Evolutionary conservation across 1,284 basidiomycete genomes (phyloP), one percentile per base, ranked within the genome.

Genomic region (Pisolithus thermaeus): DNA sequence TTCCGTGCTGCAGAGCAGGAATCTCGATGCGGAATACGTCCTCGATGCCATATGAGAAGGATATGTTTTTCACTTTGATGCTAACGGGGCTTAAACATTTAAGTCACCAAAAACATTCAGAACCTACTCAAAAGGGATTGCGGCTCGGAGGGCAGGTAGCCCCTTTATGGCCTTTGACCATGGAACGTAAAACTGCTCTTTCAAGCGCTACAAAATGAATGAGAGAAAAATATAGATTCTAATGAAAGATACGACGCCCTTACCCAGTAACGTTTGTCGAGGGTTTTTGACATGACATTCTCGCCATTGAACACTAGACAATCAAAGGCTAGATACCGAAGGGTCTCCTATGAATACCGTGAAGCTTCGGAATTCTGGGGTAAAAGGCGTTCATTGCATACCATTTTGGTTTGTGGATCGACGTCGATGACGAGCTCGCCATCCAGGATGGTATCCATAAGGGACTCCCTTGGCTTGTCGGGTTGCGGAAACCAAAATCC

Each of bases 371-470:
- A 51, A 20, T 55, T 58, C 28, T 20, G 12, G 36, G 7, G 16
- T 6, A 20, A 20, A 9, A 14, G 52, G 28, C 36, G 18, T 35
- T 9, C 12, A 48, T 36, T 52, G 67, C 77, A 45, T 57, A 90
- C 92, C 61, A 75, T 70, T 46, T 80, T 80, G 22, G 84, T 90
- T 35, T 65, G 67, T 3, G 87, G 86, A 63, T 98, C 90, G 14
- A 87, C 77, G 64, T 99, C 97, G 50, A 93, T 77, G 22, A 99
- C 93, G 28, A 99, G 81, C 66, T 99, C 97, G 44, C 93, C 97
- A 64, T 99, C 97, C 16, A 99, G 70, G 8, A 99, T 74, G 0
- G 93, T 92, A 63, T 90, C 87, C 53, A 80, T 76, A 32, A 93
- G 73, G 16, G 84, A 85, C 45, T 71, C 75, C 58, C 74, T 73